Percentiles rank a stretch among this genome's conserved stretches.
Conservation (phyloP, 805 yeast species). For the Diddensiella transvaalensis region DNA sequence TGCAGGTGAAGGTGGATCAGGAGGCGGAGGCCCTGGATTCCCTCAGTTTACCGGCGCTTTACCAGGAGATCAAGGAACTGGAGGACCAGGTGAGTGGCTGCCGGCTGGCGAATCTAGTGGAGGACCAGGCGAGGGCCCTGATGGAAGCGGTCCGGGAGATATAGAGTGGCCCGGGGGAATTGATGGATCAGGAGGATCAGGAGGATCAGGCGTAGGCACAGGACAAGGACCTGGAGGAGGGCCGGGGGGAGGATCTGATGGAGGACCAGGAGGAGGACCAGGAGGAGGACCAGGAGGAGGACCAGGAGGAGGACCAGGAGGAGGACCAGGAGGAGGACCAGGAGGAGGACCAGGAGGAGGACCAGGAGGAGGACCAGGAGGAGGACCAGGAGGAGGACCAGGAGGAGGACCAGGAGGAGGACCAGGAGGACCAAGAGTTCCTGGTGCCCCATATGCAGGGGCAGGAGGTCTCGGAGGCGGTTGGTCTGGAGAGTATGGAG, state of each 20-base stretch:
- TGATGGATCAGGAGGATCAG: slow-evolving; percentile 4
- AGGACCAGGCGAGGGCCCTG: slow-evolving; percentile 1
- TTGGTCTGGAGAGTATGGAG: slow-evolving; percentile 35
- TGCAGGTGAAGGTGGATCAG: slow-evolving; percentile 1
- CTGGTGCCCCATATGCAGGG: slow-evolving; percentile 2
- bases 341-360: slow-evolving; percentile 7
- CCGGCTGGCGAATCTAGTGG: slow-evolving; percentile 2
- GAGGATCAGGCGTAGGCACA: slow-evolving; percentile 9
- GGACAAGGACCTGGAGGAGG: slow-evolving; percentile 6
- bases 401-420: slow-evolving; percentile 10
- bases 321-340: slow-evolving; percentile 3
- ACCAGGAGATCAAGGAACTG: neutral
- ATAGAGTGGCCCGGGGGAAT: neutral
- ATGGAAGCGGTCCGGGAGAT: slow-evolving; percentile 9
- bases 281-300: slow-evolving; percentile 41
- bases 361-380: slow-evolving; percentile 1
- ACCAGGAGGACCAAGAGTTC: slow-evolving; percentile 2
- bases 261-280: neutral
- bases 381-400: slow-evolving; percentile 6
- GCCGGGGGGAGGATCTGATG: slow-evolving; percentile 5
- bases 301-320: slow-evolving; percentile 1
- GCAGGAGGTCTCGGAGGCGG: slow-evolving; percentile 53
- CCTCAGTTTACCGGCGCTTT: neutral
- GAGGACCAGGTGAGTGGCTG: slow-evolving; percentile 5
- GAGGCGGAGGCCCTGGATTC: too few relatives aligned